Conservation (phyloP, 768 basidiomycete genomes). For the Panus rudis region DNA sequence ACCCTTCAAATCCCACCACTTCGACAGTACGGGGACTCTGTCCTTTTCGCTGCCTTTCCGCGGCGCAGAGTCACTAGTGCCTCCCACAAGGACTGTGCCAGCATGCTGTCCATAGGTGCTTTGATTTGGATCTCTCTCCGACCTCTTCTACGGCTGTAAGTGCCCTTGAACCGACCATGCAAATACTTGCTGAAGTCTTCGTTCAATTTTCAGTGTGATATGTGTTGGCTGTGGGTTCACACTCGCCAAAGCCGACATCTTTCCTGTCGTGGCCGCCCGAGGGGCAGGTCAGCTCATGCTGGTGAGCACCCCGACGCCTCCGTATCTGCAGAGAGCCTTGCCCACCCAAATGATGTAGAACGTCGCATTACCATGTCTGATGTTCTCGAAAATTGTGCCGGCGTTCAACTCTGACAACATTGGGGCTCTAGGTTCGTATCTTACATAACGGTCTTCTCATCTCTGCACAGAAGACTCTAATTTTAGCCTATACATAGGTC, state of each 20-base stretch:
- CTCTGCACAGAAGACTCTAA: too few species aligned
- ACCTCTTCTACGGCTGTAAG: conserved; percentile 55
- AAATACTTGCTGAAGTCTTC: neutral
- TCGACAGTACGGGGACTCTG: too few species aligned
- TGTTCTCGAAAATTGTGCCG: conserved; percentile 70
- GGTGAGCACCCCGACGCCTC: conserved; percentile 20
- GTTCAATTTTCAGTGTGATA: conserved; percentile 34
- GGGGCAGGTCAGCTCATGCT: conserved; percentile 56
- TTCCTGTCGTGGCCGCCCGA: conserved; percentile 50
- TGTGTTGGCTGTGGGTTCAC: conserved; percentile 49
- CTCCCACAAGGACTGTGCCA: neutral
- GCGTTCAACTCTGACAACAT: conserved; percentile 56
- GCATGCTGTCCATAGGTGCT: conserved; percentile 30
- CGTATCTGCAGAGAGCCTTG: too few species aligned
- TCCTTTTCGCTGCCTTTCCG: too few species aligned
- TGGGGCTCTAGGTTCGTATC: conserved; percentile 38
- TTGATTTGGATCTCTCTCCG: conserved; percentile 59
- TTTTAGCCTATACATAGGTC: too few species aligned
- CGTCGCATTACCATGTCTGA: conserved; percentile 52
- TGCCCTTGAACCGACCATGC: conserved; percentile 1
- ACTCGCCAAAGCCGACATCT: conserved; percentile 53
- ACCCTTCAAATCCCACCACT: too few species aligned
- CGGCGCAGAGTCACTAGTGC: too few species aligned
- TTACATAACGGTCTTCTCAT: too few species aligned
- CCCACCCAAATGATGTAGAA: too few species aligned